Evolutionary conservation across 108 stramenopile genomes (phyloP).

Genomic region (Aurantiochytrium sp.): DNA sequence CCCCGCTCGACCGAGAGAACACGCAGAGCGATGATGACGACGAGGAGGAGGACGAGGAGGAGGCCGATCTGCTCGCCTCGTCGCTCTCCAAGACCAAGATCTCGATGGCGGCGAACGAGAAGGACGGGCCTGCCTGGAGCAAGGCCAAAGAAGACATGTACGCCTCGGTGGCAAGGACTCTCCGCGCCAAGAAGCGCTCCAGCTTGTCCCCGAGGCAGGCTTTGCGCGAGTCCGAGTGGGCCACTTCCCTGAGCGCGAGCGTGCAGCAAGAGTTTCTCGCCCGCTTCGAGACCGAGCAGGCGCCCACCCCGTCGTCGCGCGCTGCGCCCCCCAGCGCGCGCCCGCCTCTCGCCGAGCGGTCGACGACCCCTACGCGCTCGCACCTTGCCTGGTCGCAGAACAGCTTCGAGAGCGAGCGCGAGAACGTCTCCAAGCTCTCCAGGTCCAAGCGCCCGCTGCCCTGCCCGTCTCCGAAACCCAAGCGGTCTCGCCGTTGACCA

Average conservation of each 20-base stretch:
- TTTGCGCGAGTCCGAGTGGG: neutral
- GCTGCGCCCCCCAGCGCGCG: neutral
- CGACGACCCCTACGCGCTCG: neutral
- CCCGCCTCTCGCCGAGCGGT: neutral
- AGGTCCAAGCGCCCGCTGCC: neutral
- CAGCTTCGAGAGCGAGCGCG: slow-evolving; percentile 2
- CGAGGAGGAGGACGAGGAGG: neutral
- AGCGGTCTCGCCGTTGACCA: neutral
- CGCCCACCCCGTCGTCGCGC: neutral
- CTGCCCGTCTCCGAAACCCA: neutral
- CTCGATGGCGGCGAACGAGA: too few species aligned
- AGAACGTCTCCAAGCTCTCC: neutral
- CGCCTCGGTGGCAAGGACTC: neutral
- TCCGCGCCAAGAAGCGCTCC: neutral
- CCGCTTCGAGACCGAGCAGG: neutral
- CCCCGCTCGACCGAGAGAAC: too few species aligned
- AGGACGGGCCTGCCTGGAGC: neutral
- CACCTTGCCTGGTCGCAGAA: neutral
- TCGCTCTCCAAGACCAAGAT: neutral
- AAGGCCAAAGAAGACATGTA: neutral
- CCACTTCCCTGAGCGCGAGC: neutral
- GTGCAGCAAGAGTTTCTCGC: neutral
- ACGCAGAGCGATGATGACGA: neutral
- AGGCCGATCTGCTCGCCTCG: neutral
- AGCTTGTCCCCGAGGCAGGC: neutral